Conservation (phyloP, 805 yeast species). For the Cyberlindnera saturnus region DNA sequence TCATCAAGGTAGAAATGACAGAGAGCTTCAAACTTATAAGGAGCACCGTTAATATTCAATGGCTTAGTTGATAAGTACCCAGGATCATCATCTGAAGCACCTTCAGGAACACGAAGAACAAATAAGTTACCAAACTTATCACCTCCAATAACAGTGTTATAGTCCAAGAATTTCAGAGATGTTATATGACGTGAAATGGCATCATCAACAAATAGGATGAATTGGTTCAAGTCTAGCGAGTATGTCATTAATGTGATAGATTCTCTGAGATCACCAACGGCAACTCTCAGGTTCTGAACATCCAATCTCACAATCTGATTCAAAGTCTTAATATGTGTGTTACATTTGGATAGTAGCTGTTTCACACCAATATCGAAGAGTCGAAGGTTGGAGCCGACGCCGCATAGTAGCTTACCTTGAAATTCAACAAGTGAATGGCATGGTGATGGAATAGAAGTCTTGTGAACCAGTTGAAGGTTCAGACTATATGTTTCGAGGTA, state of each 20-base stretch:
- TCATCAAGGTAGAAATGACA: conserved; percentile 68
- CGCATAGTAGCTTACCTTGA: conserved; percentile 56
- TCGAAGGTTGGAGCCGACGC: conserved; percentile 45
- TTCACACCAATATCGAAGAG: conserved; percentile 72
- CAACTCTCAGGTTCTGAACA: conserved; percentile 48
- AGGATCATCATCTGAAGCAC: conserved; percentile 43
- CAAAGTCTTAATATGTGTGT: conserved; percentile 37
- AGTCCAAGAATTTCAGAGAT: conserved; percentile 54
- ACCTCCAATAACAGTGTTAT: conserved; percentile 73
- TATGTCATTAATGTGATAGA: conserved; percentile 56
- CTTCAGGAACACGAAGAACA: conserved; percentile 55
- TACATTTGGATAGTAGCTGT: conserved; percentile 67
- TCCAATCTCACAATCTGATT: conserved; percentile 48
- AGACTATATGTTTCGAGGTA: conserved; percentile 27
- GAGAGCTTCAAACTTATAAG: conserved; percentile 41
- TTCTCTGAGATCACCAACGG: conserved; percentile 65
- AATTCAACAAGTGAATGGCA: conserved; percentile 48
- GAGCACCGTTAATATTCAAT: conserved; percentile 40
- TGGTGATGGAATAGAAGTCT: conserved; percentile 46
- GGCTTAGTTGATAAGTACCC: conserved; percentile 30
- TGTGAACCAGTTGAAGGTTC: conserved; percentile 47
- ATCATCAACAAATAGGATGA: conserved; percentile 69
- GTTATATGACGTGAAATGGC: conserved; percentile 61
- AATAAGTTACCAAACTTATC: conserved; percentile 83
- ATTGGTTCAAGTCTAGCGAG: conserved; percentile 40